Percentiles rank a stretch among this genome's conserved stretches.
Evolutionary conservation across 305 asterid species (phyloP).

Genomic region (Fraxinus latifolia): DNA sequence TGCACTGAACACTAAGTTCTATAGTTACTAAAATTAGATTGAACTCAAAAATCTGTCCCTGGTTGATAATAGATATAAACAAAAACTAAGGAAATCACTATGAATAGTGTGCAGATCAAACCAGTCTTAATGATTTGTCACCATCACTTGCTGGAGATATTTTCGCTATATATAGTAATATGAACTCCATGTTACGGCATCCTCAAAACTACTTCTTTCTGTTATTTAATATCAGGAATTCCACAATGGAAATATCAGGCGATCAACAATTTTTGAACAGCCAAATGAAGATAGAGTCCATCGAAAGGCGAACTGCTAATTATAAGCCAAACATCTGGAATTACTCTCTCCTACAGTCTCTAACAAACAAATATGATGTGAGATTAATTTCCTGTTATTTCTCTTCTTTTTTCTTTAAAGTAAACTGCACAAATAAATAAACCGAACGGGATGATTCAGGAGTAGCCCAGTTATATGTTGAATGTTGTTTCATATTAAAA

Average conservation of each 20-base stretch:
- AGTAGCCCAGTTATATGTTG: neutral
- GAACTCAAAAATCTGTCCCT: no score
- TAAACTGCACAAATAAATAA: neutral
- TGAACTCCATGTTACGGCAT: neutral
- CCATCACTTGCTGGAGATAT: neutral
- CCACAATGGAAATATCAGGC: neutral
- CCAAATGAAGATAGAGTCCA: neutral
- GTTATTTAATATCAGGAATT: neutral
- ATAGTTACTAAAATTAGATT: neutral
- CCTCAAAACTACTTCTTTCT: neutral
- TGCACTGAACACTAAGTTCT: neutral
- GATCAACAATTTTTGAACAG: neutral
- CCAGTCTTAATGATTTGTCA: no score
- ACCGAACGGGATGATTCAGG: no score
- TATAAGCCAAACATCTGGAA: slow-evolving; percentile 56
- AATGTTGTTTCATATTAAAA: no score
- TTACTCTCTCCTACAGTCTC: slow-evolving; percentile 36
- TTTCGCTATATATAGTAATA: neutral
- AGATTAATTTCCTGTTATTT: neutral
- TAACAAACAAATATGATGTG: slow-evolving; percentile 24
- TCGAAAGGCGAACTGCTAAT: slow-evolving; percentile 34
- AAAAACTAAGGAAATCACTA: no score
- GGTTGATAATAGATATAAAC: neutral
- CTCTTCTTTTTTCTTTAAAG: neutral
- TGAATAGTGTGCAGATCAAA: no score